Evolutionary conservation across 2,329 filamentous ascomycete species (phyloP), one percentile per base, ranked within the genome.

Genomic region (Penicillium sp.): DNA sequence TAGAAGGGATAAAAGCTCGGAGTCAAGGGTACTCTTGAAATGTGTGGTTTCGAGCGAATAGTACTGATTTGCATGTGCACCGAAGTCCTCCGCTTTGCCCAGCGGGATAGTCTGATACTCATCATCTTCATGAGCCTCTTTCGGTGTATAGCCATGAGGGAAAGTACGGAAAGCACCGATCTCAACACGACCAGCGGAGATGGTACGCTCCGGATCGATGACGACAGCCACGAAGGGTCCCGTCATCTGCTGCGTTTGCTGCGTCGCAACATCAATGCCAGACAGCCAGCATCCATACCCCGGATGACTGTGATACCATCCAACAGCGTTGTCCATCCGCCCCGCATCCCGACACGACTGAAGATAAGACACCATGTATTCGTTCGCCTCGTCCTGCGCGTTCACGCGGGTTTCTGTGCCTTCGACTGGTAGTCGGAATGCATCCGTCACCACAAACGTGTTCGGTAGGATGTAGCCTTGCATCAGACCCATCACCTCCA

Each of bases 401-500:
- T 98, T 98, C 59, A 98, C 93, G 51, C 93, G 80, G 2, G 93
- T 98, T 73, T 98, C 93, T n/a, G 93, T 98, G 22, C 93, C 93
- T 67, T 98, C 93, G 32, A 98, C 93, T 0, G 93, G 93, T 31
- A 98, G 75, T 16, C 90, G 82, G 70, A 97, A 93, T 22, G 90
- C 89, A 64, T 98, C 93, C 1, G 90, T 97, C 44, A 98, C 86
- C 56, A 98, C 82, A 62, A 98, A 87, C 4, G 72, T 83, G 61
- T 94, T 85, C 34, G 84, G 82, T 55, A 88, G 81, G 40, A 95
- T 85, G 69, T 95, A 95, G 52, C 93, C 93, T 65, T 95, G 87
- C 93, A 98, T 98, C 59, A 98, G 71, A 47, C 93, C 93, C 93
- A 98, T 98, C 61, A 98, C 81, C 74, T 98, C 93, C 56, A 97